Evolutionary conservation across 83 land plant species (phyloP).

Genomic region (Diphasiastrum complanatum): DNA sequence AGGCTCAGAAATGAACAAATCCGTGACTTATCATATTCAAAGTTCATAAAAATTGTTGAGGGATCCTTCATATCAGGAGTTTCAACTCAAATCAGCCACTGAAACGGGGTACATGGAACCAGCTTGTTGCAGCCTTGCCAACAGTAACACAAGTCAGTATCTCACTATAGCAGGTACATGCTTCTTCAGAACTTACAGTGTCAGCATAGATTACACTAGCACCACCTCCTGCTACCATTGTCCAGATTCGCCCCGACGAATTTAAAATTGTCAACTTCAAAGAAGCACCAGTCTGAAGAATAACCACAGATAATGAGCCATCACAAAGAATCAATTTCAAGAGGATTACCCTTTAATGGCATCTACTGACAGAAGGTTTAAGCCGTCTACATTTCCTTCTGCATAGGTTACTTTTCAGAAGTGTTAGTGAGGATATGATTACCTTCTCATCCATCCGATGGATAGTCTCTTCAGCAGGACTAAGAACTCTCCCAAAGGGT

Average conservation of each 20-base stretch:
- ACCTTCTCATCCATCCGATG: slow-evolving; percentile 82
- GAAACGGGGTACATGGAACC: too few relatives aligned
- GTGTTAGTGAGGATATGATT: background rate
- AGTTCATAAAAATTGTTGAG: too few relatives aligned
- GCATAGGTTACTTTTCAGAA: background rate
- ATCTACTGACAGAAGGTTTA: background rate
- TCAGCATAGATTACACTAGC: slow-evolving; percentile 97
- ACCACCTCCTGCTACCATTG: slow-evolving; percentile 98
- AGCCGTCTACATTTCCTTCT: background rate
- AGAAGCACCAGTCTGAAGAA: slow-evolving; percentile 79
- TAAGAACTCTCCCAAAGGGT: slow-evolving; percentile 78
- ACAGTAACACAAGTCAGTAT: too few relatives aligned
- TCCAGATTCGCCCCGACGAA: slow-evolving; percentile 89
- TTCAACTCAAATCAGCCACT: too few relatives aligned
- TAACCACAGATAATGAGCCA: background rate
- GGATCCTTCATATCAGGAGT: too few relatives aligned
- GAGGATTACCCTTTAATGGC: background rate
- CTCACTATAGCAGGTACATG: too few relatives aligned
- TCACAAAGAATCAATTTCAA: background rate
- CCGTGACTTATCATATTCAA: too few relatives aligned
- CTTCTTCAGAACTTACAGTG: slow-evolving; percentile 55
- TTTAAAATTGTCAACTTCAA: slow-evolving; percentile 84
- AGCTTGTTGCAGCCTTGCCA: too few relatives aligned
- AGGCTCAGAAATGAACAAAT: too few relatives aligned
- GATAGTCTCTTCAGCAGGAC: slow-evolving; percentile 56